phyloP scores from a whole-genome alignment of 2,329 filamentous ascomycete species.

The Fusarium solani-melongenae region DNA sequence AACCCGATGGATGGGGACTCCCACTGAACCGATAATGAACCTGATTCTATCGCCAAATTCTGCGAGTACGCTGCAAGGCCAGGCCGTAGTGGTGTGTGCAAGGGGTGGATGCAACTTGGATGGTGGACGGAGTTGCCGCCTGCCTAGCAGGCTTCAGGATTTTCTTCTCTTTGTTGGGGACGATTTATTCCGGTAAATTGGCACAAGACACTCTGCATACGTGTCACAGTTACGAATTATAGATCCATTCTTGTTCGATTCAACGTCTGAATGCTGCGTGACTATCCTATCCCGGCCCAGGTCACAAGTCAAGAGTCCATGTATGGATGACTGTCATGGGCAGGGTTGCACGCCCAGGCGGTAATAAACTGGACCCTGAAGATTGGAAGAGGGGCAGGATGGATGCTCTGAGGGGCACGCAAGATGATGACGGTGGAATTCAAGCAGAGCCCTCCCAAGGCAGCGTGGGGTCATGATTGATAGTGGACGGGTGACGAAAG shows the following conservation, averaged over 20 bases:
- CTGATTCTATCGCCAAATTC: conserved; percentile 9
- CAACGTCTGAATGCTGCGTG: conserved; percentile 11
- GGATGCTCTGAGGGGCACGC: neutral
- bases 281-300: neutral
- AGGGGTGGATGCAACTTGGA: conserved; percentile 9
- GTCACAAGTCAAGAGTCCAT: conserved; percentile 31
- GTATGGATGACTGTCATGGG: conserved; percentile 9
- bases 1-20: neutral
- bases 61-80: neutral
- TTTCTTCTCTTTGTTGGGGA: neutral
- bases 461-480: neutral
- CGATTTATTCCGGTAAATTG: neutral
- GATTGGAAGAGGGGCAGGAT: conserved; percentile 1
- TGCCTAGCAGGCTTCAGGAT: conserved; percentile 31
- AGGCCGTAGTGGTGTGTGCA: conserved; percentile 9
- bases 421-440: conserved; percentile 1
- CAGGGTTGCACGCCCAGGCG: conserved; percentile 27
- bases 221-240: conserved; percentile 19
- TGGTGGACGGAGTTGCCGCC: conserved; percentile 12
- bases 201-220: conserved; percentile 28
- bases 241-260: conserved; percentile 5
- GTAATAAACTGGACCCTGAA: conserved; percentile 28
- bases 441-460: neutral
- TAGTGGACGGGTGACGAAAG: neutral
- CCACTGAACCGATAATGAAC: neutral